These are phyloP conservation scores for Claviceps pusilla DNA, from an alignment of 2,329 filamentous ascomycete genomes.

Conservation along the genomic window DNA sequence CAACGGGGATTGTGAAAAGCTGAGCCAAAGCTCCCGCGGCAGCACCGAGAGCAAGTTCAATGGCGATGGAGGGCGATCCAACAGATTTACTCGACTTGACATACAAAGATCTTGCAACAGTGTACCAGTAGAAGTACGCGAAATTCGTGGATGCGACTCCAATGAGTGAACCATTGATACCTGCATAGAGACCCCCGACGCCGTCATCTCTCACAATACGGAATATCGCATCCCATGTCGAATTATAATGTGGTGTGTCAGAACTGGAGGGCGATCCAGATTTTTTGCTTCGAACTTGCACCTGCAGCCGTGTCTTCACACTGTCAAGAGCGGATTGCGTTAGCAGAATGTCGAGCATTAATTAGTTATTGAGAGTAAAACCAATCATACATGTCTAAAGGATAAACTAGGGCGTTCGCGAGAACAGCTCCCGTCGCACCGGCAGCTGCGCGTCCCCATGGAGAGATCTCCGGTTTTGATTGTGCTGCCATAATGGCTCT, in stretches of 20 bases:
- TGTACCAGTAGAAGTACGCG: slow-evolving; percentile 99
- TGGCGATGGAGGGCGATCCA: slow-evolving; percentile 54
- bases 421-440: slow-evolving; percentile 86
- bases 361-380: background rate
- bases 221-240: slow-evolving; percentile 73
- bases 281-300: slow-evolving; percentile 60
- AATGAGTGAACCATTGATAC: slow-evolving; percentile 71
- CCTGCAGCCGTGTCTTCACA: slow-evolving; percentile 90
- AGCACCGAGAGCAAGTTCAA: slow-evolving; percentile 75
- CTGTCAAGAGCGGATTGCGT: slow-evolving; percentile 29
- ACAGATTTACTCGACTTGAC: slow-evolving; percentile 39
- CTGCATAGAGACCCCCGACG: slow-evolving; percentile 67
- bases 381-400: slow-evolving; percentile 72
- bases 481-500: slow-evolving; percentile 32
- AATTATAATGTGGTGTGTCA: slow-evolving; percentile 59
- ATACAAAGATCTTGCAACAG: slow-evolving; percentile 70
- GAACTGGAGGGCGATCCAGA: slow-evolving; percentile 22
- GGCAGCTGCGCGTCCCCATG: slow-evolving; percentile 85
- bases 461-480: slow-evolving; percentile 60
- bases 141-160: slow-evolving; percentile 97
- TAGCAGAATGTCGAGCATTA: background rate
- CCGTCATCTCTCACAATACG: slow-evolving; percentile 77
- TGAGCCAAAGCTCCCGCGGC: slow-evolving; percentile 82
- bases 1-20: slow-evolving; percentile 89
- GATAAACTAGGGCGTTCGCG: slow-evolving; percentile 90